A percentile compares a stretch with the other conserved stretches of the same genome.
Evolutionary conservation across 441 rosid genomes (phyloP).

Genomic region (Arabidopsis lyrata): DNA sequence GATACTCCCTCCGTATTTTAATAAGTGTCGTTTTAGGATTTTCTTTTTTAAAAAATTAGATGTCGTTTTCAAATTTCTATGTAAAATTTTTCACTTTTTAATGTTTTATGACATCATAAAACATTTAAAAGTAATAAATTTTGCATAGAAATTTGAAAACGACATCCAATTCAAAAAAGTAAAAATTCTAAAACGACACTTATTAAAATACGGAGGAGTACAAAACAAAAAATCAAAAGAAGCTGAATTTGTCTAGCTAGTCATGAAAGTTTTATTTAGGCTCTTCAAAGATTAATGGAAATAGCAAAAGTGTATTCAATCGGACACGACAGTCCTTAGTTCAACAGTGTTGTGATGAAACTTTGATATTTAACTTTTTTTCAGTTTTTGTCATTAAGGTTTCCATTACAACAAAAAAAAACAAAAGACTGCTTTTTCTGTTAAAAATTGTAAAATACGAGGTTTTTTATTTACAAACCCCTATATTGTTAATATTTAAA

Average conservation of each 20-base stretch:
- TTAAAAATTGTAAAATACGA: background rate
- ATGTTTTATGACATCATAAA: too few relatives aligned
- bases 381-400: background rate
- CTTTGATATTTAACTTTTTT: too few relatives aligned
- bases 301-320: background rate
- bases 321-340: background rate
- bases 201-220: too few relatives aligned
- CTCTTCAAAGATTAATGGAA: background rate
- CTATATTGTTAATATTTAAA: background rate
- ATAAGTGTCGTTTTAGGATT: too few relatives aligned
- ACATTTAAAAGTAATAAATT: too few relatives aligned
- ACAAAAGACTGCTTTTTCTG: background rate
- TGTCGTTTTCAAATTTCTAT: too few relatives aligned
- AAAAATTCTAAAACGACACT: too few relatives aligned
- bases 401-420: background rate
- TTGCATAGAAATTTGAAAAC: too few relatives aligned
- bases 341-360: background rate
- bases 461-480: background rate
- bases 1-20: too few relatives aligned
- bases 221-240: background rate
- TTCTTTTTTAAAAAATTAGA: too few relatives aligned
- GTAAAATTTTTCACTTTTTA: too few relatives aligned
- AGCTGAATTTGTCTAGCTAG: conserved; percentile 18
- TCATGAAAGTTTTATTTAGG: conserved; percentile 19
- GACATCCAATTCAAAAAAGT: too few relatives aligned